Conservation (phyloP, 345 rosid species). For the Ailanthus altissimus region DNA sequence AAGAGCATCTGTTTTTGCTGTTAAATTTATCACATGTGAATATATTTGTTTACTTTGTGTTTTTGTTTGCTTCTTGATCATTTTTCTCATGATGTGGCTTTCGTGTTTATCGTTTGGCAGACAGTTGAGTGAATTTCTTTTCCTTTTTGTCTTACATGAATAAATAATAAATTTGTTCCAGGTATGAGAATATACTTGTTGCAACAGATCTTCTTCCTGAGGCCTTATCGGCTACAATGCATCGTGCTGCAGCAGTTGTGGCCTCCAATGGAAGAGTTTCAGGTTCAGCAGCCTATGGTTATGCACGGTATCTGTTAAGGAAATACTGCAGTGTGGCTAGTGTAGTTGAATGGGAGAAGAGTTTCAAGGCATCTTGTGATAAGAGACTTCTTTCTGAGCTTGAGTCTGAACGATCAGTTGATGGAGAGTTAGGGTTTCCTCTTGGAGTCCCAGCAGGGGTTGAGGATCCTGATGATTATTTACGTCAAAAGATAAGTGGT, state of each 20-base stretch:
- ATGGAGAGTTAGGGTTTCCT: slow-evolving; percentile 75
- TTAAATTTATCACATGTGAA: background rate
- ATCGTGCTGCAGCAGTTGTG: slow-evolving; percentile 60
- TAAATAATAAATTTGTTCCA: slow-evolving; percentile 34
- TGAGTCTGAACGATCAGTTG: slow-evolving; percentile 69
- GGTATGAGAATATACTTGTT: slow-evolving; percentile 81
- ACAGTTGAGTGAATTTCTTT: background rate
- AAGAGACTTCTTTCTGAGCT: slow-evolving; percentile 87
- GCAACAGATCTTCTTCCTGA: slow-evolving; percentile 89
- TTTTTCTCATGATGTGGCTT: slow-evolving; percentile 5
- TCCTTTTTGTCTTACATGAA: slow-evolving; percentile 17
- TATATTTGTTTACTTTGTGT: background rate
- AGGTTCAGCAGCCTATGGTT: slow-evolving; percentile 64
- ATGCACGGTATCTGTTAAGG: slow-evolving; percentile 76
- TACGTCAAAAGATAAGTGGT: slow-evolving; percentile 72
- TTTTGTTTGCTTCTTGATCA: background rate
- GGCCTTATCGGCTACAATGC: slow-evolving; percentile 68
- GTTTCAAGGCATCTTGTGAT: slow-evolving; percentile 64
- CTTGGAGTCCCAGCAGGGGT: slow-evolving; percentile 84
- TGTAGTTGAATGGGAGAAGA: slow-evolving; percentile 90
- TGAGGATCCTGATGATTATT: slow-evolving; percentile 83
- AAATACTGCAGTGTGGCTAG: slow-evolving; percentile 74
- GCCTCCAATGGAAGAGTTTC: slow-evolving; percentile 71
- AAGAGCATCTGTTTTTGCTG: background rate
- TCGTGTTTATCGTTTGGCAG: background rate